Percentiles rank a stretch among this genome's conserved stretches.
phyloP scores from a whole-genome alignment of 345 rosid species.

The Kandelia obovata region DNA sequence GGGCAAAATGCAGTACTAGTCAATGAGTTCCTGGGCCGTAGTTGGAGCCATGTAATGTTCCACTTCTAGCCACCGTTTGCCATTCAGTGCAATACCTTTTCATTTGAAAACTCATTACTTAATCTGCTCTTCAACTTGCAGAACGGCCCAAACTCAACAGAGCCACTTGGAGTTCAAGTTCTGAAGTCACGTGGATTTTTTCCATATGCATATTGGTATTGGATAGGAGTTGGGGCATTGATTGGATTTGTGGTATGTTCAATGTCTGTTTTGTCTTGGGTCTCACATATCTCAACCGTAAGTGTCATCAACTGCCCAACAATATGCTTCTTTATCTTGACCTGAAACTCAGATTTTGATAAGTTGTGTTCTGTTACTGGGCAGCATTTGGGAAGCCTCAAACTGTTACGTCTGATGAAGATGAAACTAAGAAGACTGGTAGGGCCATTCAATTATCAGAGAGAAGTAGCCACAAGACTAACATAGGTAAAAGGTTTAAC shows the following conservation, averaged over 20 bases:
- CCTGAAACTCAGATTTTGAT: background rate
- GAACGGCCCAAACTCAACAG: constrained; percentile 24
- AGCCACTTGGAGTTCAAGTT: constrained; percentile 42
- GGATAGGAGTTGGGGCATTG: constrained; percentile 57
- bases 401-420: constrained; percentile 38
- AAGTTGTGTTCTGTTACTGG: background rate
- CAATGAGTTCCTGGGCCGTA: constrained; percentile 65
- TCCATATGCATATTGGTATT: constrained; percentile 55
- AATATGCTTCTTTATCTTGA: background rate
- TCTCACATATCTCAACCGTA: constrained; percentile 54
- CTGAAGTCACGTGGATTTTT: constrained; percentile 49
- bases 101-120: background rate
- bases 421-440: constrained; percentile 30
- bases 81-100: background rate
- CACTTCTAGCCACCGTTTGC: background rate
- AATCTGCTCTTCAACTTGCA: background rate
- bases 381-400: constrained; percentile 60
- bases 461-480: constrained; percentile 12
- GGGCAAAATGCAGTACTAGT: constrained; percentile 60
- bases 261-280: constrained; percentile 37
- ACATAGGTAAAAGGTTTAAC: constrained; percentile 22
- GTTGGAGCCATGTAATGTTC: constrained; percentile 45
- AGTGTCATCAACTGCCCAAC: constrained; percentile 12
- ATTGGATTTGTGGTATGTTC: constrained; percentile 35
- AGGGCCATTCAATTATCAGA: constrained; percentile 31